Evolutionary conservation across 768 basidiomycete species (phyloP).

Genomic region (Serendipita vermifera): DNA sequence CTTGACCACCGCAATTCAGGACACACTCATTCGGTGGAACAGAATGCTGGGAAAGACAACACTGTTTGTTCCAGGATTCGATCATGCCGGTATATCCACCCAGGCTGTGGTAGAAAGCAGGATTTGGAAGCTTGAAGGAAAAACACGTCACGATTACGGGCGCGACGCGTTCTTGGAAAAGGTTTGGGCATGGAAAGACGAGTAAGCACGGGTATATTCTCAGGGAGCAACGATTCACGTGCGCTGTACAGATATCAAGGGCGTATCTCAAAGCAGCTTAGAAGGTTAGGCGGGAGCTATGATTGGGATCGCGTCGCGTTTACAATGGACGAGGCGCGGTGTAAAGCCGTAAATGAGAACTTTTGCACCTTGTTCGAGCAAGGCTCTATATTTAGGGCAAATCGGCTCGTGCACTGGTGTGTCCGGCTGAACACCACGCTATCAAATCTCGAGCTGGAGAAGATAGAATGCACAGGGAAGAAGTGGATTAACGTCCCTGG

Average conservation of each 20-base stretch:
- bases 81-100: slow-evolving; percentile 96
- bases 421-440: slow-evolving; percentile 88
- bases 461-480: slow-evolving; percentile 73
- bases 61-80: slow-evolving; percentile 86
- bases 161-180: slow-evolving; percentile 81
- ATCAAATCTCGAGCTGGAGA: slow-evolving; percentile 97
- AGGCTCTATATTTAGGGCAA: slow-evolving; percentile 86
- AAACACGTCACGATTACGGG: slow-evolving; percentile 88
- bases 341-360: slow-evolving; percentile 78
- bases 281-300: slow-evolving; percentile 80
- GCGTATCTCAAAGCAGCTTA: slow-evolving; percentile 82
- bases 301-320: slow-evolving; percentile 94
- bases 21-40: slow-evolving; percentile 84
- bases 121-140: slow-evolving; percentile 65
- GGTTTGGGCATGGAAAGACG: slow-evolving; percentile 94
- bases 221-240: neutral
- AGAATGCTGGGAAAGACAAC: slow-evolving; percentile 91
- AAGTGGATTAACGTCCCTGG: slow-evolving; percentile 85
- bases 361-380: slow-evolving; percentile 88
- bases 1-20: slow-evolving; percentile 83
- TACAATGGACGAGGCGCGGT: slow-evolving; percentile 81
- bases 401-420: slow-evolving; percentile 97
- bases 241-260: slow-evolving; percentile 57
- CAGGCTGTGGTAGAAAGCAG: slow-evolving; percentile 96
- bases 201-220: slow-evolving; percentile 38